Evolutionary conservation across 2,329 filamentous ascomycete genomes (phyloP).

Genomic region (Colletotrichum spaethianum): DNA sequence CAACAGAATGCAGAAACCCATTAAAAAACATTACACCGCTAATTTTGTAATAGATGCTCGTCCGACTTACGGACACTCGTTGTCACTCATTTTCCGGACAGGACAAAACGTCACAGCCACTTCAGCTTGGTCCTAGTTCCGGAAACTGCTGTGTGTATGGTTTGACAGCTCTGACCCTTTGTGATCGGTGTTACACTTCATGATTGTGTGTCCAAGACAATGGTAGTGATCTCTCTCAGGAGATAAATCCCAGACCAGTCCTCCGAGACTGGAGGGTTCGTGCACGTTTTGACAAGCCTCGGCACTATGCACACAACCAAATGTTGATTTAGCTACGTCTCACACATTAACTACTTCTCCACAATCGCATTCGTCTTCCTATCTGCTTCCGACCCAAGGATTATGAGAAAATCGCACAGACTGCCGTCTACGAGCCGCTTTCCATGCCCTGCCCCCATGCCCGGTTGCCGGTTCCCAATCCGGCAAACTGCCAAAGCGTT

Average conservation of each 20-base stretch:
- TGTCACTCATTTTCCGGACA: too few relatives aligned
- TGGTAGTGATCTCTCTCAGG: not conserved
- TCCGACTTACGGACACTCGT: too few relatives aligned
- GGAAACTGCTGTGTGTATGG: too few relatives aligned
- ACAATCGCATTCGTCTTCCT: too few relatives aligned
- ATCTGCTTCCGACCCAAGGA: not conserved
- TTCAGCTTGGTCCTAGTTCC: too few relatives aligned
- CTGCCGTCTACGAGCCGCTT: not conserved
- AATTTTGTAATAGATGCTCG: too few relatives aligned
- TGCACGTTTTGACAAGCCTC: not conserved
- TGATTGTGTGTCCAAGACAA: not conserved
- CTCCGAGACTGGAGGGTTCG: not conserved
- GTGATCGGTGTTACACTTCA: not conserved
- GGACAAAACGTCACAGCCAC: too few relatives aligned
- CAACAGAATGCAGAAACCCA: too few relatives aligned
- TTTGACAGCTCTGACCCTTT: not conserved
- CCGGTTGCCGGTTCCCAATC: not conserved
- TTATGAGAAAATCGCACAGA: not conserved
- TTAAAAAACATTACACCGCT: too few relatives aligned
- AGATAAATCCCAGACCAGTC: not conserved
- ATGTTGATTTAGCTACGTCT: too few relatives aligned
- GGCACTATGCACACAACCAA: too few relatives aligned
- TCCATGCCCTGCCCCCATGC: not conserved
- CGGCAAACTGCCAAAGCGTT: slow-evolving; percentile 2
- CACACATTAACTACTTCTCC: too few relatives aligned